Conservation (phyloP, 2,329 filamentous ascomycete species). For the Plectosphaerella cucumerina region DNA sequence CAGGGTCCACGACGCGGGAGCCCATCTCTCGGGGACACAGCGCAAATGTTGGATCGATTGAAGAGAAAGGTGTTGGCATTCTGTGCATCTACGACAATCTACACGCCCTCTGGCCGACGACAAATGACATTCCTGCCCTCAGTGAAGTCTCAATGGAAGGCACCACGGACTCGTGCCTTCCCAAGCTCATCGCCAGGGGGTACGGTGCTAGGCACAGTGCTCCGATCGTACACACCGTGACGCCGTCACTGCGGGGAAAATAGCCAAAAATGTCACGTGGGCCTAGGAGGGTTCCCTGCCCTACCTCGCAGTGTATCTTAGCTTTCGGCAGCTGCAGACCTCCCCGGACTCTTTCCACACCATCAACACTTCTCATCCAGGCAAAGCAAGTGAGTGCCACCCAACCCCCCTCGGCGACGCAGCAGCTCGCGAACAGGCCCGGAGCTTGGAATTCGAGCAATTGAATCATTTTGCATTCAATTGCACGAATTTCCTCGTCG, state of each 20-base stretch:
- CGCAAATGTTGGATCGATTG: no score
- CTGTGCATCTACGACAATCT: background rate
- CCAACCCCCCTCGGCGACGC: background rate
- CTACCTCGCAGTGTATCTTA: slow-evolving; percentile 4
- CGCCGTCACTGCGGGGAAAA: background rate
- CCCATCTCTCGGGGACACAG: no score
- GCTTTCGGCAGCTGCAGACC: slow-evolving; percentile 1
- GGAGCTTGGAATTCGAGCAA: background rate
- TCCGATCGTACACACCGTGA: background rate
- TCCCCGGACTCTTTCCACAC: slow-evolving; percentile 5
- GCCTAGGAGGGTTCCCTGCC: slow-evolving; percentile 11
- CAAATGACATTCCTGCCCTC: no score
- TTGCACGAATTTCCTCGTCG: background rate
- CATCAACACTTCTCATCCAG: slow-evolving; percentile 16
- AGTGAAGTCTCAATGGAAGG: no score
- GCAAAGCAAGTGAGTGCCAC: slow-evolving; percentile 12
- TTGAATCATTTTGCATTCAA: background rate
- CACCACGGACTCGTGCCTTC: no score
- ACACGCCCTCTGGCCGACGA: no score
- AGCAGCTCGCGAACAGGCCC: background rate
- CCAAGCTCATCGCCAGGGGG: no score
- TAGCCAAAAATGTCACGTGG: slow-evolving; percentile 5
- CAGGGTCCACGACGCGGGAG: no score
- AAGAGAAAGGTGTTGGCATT: background rate
- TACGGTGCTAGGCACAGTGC: no score